Evolutionary conservation across 352 stramenopile species (phyloP), one percentile per base, ranked within the genome.

Genomic region (Thraustochytrium striatum): DNA sequence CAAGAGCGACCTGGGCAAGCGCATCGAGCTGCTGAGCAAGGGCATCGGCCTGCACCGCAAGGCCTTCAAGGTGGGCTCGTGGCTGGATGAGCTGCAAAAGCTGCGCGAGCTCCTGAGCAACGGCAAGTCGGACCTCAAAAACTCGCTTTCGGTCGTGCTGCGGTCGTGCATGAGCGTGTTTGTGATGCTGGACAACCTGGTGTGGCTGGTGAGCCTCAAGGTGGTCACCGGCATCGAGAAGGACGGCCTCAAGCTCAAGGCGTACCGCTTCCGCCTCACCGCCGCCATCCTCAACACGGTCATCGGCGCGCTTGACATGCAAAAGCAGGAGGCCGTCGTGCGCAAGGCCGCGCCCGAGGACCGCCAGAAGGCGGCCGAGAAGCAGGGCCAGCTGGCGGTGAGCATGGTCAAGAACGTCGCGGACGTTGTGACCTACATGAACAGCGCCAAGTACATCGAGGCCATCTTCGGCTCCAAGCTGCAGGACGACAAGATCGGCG

Each of bases 21-120:
- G 50, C 32, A n/a, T 80, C 33, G 55, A 80, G 50, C 38, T 57
- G 16, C 58, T 80, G 16, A 72, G 58, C 57, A 80, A 80, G 58
- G 70, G 36, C 28, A 81, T 80, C 28, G 70, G 70, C 55, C 58
- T 80, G 21, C 70, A 80, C 70, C 19, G 70, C 21, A 80, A 80
- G 58, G 70, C 70, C 7, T 80, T 80, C 57, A 80, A 80, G 58
- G 39, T 80, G 11, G 70, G 70, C 32, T 61, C 70, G 28, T 80
- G 11, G 11, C 41, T 80, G 61, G 70, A 80, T 25, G 70, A 80
- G 47, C 79, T 79, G 35, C 38, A 61, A 7, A 80, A 80, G 70
- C 57, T 80, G n/a, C 5, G 39, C 9, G 70, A 80, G 58, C 36
- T 75, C 30, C 30, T 80, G 8, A 8, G 39, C 9, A 35, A 73